A percentile compares a stretch with the other conserved stretches of the same genome.
Conservation (phyloP, 139 green algal species). For the Mychonastes homosphaera region DNA sequence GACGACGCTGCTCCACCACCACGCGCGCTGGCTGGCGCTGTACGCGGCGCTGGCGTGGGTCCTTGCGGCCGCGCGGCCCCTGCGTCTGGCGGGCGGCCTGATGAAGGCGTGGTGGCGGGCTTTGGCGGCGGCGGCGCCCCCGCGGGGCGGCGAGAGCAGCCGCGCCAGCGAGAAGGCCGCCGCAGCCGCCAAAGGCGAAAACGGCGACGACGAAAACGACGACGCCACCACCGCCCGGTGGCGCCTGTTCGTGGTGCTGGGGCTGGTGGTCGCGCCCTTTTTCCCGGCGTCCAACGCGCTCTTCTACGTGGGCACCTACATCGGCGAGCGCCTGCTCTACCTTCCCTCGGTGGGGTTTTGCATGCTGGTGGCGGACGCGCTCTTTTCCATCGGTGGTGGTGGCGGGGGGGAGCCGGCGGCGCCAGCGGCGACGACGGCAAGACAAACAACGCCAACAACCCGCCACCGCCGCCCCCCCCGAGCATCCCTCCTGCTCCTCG, state of each 20-base stretch:
- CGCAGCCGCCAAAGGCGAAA: background rate
- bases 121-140: background rate
- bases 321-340: conserved; percentile 71
- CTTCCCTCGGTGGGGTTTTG: conserved; percentile 59
- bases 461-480: background rate
- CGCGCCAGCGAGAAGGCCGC: background rate
- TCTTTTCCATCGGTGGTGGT: too few species aligned
- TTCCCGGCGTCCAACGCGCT: conserved; percentile 68
- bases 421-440: background rate
- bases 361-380: conserved; percentile 39
- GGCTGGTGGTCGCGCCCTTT: conserved; percentile 54
- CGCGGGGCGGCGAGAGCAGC: background rate
- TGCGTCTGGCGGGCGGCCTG: conserved; percentile 14
- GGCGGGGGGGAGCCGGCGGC: conserved; percentile 9
- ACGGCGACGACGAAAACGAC: background rate
- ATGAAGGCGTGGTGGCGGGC: conserved; percentile 10
- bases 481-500: conserved; percentile 7
- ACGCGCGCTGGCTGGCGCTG: conserved; percentile 22
- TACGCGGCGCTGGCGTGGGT: conserved; percentile 28
- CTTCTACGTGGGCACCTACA: conserved; percentile 77
- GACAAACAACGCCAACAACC: background rate
- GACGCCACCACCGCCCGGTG: conserved; percentile 24
- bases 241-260: conserved; percentile 38
- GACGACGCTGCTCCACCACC: too few species aligned
- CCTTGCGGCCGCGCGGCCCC: conserved; percentile 14